Base-by-base conservation (phyloP, 768 basidiomycete genomes). In the Rhodotorula kratochvilovae region DNA sequence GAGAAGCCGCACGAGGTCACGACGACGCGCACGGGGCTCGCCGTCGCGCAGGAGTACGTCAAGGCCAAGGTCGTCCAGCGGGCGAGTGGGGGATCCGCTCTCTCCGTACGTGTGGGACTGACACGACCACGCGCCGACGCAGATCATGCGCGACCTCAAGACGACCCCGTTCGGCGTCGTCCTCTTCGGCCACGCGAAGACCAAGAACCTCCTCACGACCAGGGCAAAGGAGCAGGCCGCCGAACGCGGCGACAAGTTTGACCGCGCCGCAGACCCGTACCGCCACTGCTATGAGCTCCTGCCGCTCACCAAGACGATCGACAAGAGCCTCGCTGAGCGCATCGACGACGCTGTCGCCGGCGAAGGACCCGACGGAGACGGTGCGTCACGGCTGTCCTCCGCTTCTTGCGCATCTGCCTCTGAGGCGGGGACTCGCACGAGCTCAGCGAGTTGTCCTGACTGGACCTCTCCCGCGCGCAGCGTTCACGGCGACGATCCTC, bases 151-250 rank as follows among this genome's bases (percentile, higher is more conserved):
- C 74, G 90, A 89, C 23, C 85, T 94, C 53, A 96, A 95, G 83
- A 97, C 94, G 17, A 94, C 95, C 78, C 88, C 91, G 78, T 91
- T 92, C 78, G 91, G 92, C n/a, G 86, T 97, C 39, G 85, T 96
- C 58, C 81, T 88, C 5, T 92, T 92, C 77, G 94, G 91, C n/a
- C 86, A 89, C 63, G 15, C 27, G 3, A 76, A 76, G 63, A 73
- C 75, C 33, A 68, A 66, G 54, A 73, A 73, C 67, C n/a, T 68
- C 57, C 39, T 71, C 29, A 71, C 75, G 25, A 66, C 60, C 0
- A 50, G 53, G 6, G 71, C 63, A 12, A 71, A 72, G 54, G 54
- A 60, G 16, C 51, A 48, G 39, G 61, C 65, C 16, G 25, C 6
- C 11, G 62, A 64, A 35, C 33, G 45, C 7, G 66, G 36, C 15